Base-by-base conservation (phyloP, 1,139 yeast genomes). In the Blastobotrys arbuscula region DNA sequence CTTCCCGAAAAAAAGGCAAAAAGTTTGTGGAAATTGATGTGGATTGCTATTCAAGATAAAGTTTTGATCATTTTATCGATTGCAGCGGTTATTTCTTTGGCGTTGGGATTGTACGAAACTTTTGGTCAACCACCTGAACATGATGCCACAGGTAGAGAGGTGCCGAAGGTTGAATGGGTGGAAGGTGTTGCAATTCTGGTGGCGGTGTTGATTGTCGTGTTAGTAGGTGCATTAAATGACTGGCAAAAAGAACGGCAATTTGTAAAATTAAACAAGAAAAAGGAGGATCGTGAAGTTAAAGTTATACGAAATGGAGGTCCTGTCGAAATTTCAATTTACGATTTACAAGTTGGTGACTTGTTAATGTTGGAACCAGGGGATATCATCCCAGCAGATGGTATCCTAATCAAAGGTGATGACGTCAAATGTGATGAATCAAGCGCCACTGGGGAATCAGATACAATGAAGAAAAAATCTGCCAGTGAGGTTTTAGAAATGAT, bases 121-220 rank as follows among this genome's bases (percentile, higher is more conserved):
- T 84, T 89, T 68, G 96, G 95, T 38, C 86, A 85, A 57, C 89
- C 83, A 0, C 74, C 89, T 0, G 79, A 79, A 60, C 77, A 77
- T 59, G 97, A 90, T 63, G 82, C 78, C 12, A 86, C 87, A 57
- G 95, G 96, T 21, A 72, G 78, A 21, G 72, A 78, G 18, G 64
- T 82, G 48, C 96, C 96, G 16, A 79, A 80, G 59, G 92, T 90
- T 24, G 95, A 89, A 63, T 89, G 97, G 97, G 96, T 94, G 44
- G 99, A 92, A 71, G 99, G 99, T 57, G 96, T 90, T 39, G 98
- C 98, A 39, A 94, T 94, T 63, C 77, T 94, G 57, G 86, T 84
- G 18, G 99, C 99, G 16, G 86, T 94, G 26, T 62, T 81, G 9
- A 92, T 94, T 53, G 97, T 94, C 37, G 96, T 94, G 5, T 57